A percentile compares a stretch with the other conserved stretches of the same genome.
Conservation (phyloP, 306 rosid genomes). For the Calophaca sinica region DNA sequence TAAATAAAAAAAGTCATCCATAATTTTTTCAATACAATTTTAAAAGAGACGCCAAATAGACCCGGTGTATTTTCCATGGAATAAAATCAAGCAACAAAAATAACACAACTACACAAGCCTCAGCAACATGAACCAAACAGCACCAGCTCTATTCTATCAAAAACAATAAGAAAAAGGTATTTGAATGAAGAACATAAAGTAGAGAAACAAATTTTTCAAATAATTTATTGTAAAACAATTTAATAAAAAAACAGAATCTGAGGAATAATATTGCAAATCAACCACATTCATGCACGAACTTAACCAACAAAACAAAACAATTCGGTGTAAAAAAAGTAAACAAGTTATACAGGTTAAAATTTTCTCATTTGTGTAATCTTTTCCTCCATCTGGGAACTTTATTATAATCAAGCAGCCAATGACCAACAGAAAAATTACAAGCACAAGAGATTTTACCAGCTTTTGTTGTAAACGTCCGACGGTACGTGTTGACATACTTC, state of each 20-base stretch:
- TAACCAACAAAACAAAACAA: conserved; percentile 1
- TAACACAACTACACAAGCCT: not conserved
- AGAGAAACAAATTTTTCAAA: not conserved
- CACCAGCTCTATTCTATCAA: not conserved
- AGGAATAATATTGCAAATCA: not conserved
- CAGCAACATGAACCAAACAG: not conserved
- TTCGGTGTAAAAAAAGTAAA: not conserved
- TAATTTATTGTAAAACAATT: not conserved
- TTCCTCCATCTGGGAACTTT: not conserved
- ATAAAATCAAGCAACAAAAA: conserved; percentile 2
- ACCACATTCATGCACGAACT: not conserved
- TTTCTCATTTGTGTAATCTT: not conserved
- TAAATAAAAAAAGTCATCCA: not conserved
- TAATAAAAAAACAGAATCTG: no score
- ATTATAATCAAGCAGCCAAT: not conserved
- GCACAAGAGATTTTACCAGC: conserved; percentile 20
- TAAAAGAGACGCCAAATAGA: not conserved
- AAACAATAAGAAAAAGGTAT: not conserved
- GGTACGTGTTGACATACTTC: conserved; percentile 56
- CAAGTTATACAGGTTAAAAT: not conserved
- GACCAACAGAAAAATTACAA: not conserved
- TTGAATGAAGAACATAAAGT: not conserved
- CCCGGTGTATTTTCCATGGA: not conserved
- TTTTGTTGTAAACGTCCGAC: conserved; percentile 51
- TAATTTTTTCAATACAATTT: not conserved